Evolutionary conservation across 1,139 yeast genomes (phyloP).

Genomic region (Taphrina deformans): DNA sequence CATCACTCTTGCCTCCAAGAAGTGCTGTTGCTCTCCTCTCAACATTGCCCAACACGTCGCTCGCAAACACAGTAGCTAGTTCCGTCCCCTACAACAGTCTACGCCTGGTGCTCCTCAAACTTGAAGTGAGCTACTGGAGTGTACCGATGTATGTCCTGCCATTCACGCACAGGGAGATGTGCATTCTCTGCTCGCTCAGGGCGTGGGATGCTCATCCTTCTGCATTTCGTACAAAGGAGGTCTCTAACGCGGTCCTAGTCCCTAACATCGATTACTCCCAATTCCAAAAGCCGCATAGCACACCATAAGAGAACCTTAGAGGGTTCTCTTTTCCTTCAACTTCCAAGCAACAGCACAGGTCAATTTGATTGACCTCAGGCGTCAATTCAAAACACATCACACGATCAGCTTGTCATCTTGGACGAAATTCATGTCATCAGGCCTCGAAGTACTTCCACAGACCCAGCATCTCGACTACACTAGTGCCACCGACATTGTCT

Average conservation of each 20-base stretch:
- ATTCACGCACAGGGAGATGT: neutral
- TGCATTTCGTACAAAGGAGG: no score
- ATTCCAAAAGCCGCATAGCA: constrained; percentile 27
- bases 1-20: neutral
- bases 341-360: neutral
- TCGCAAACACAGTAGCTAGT: neutral
- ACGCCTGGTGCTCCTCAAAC: constrained; percentile 20
- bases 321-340: constrained; percentile 18
- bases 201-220: no score
- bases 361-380: neutral
- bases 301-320: constrained; percentile 30
- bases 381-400: neutral
- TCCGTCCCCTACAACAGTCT: constrained; percentile 16
- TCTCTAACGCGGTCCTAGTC: constrained; percentile 1
- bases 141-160: constrained; percentile 12
- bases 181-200: no score
- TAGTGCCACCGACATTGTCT: neutral
- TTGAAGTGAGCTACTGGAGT: constrained; percentile 26
- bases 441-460: constrained; percentile 8
- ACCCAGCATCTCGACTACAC: neutral
- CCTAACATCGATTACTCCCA: constrained; percentile 22
- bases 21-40: neutral
- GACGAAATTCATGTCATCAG: constrained; percentile 6
- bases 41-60: constrained; percentile 26
- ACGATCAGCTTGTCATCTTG: neutral